Conservation (phyloP, 306 rosid species). For the Cicer judaicum region DNA sequence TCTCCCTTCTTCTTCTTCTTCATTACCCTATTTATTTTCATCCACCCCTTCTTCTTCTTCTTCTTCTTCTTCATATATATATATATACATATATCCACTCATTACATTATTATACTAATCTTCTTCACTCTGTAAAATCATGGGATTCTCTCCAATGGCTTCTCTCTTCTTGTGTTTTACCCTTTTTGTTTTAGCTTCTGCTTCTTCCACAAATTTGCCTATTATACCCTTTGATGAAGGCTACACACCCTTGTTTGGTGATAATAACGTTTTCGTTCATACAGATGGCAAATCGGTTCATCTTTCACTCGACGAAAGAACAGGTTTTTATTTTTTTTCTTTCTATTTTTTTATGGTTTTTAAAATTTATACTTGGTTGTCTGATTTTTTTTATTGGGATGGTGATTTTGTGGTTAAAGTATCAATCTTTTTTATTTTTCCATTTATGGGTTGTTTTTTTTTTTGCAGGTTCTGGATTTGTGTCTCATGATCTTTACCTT, state of each 20-base stretch:
- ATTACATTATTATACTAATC: neutral
- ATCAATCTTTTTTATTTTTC: constrained; percentile 18
- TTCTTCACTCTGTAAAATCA: constrained; percentile 17
- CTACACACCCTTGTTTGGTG: constrained; percentile 79
- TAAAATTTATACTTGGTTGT: constrained; percentile 19
- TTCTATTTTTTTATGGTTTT: neutral
- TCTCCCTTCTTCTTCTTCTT: constrained; percentile 21
- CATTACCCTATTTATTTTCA: constrained; percentile 23
- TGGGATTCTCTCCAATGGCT: constrained; percentile 49
- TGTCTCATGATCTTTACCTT: constrained; percentile 89
- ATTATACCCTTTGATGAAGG: constrained; percentile 84
- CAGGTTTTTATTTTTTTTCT: constrained; percentile 50
- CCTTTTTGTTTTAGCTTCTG: constrained; percentile 50
- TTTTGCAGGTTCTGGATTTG: constrained; percentile 88
- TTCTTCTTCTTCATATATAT: too few relatives aligned
- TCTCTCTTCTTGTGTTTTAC: constrained; percentile 41
- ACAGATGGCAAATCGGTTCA: constrained; percentile 87
- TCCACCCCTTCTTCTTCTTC: neutral
- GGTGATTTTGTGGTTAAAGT: constrained; percentile 31
- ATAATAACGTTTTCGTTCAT: constrained; percentile 70
- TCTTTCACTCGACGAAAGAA: constrained; percentile 84
- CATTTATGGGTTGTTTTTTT: constrained; percentile 13
- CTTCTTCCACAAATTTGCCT: constrained; percentile 56
- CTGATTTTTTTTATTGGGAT: neutral
- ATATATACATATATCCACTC: neutral